Base-by-base conservation (phyloP, 1,284 basidiomycete species). In the Rhodotorula sp. region DNA sequence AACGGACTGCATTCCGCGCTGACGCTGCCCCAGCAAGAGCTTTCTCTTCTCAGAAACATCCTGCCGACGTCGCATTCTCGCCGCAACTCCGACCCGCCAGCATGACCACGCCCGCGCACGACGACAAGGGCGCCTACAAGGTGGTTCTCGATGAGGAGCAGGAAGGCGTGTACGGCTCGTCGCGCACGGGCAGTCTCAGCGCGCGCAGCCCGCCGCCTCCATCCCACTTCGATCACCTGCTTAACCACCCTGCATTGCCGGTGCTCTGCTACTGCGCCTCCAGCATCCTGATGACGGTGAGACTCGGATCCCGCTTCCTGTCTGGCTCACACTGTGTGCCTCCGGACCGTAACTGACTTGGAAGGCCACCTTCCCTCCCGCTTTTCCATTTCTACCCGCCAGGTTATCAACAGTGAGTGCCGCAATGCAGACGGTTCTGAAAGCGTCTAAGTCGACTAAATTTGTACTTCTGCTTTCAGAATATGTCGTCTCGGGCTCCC, bases 261-360 rank as follows among this genome's bases (percentile, higher is more conserved):
- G 90, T 98, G 74, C 74, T 91, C 70, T 92, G 90, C 79, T 99
- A 99, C 82, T 99, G 97, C 80, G 77, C 90, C 43, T 93, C 95
- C 4, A 95, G 92, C 55, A 97, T 99, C 78, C 84, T 94, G 68
- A 99, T 99, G 97, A 99, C 97, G 0, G 87, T 99, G 60, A n/a
- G 66, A 2, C 26, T 16, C 47, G 18, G 16, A 23, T 18, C 19
- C 1, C 28, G 14, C 26, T 23, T 54, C 5, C 47, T 49, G 38
- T 10, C 10, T 43, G 10, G 38, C 10, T 43, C 38, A 43, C 38
- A 43, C 38, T 43, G 21, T n/a, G 8, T 26, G 8, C 7, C 50
- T 12, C 45, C n/a, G 2, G 4, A 5, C 48, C 31, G 5, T 12
- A 2, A 28, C 21, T 3, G 23, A n/a, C 26, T 48, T 26, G 23